A percentile compares a stretch with the other conserved stretches of the same genome.
phyloP scores from a whole-genome alignment of 805 yeast species.

The Komagataella phaffii region DNA sequence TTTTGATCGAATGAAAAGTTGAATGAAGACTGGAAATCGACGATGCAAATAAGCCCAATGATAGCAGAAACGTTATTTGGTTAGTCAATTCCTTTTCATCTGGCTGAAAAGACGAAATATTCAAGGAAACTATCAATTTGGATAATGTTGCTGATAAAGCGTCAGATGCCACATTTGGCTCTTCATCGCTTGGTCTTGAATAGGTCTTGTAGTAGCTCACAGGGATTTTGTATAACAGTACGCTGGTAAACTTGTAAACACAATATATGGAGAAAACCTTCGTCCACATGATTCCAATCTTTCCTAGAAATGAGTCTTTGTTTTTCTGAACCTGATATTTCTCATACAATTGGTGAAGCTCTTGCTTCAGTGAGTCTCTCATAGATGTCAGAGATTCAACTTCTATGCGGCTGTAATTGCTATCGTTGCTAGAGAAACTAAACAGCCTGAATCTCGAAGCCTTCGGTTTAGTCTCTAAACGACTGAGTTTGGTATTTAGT shows the following conservation, averaged over 20 bases:
- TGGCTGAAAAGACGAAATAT: constrained; percentile 4
- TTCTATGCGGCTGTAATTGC: neutral
- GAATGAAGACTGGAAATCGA: constrained; percentile 52
- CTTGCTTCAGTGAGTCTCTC: constrained; percentile 17
- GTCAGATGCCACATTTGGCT: constrained; percentile 16
- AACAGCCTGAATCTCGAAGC: neutral
- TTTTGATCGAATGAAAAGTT: constrained; percentile 40
- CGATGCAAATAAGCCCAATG: constrained; percentile 45
- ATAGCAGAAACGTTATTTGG: constrained; percentile 35
- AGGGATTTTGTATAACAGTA: constrained; percentile 27
- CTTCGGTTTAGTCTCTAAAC: neutral
- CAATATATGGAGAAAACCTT: constrained; percentile 30
- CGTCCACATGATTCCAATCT: neutral
- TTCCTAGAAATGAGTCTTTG: neutral
- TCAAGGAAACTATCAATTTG: constrained; percentile 17
- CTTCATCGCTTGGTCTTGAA: constrained; percentile 1
- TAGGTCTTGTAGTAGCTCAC: constrained; percentile 9
- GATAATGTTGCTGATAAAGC: constrained; percentile 37
- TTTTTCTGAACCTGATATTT: constrained; percentile 7
- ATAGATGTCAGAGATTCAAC: neutral
- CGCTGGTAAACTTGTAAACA: constrained; percentile 30
- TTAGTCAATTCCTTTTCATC: constrained; percentile 27
- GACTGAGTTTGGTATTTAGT: neutral
- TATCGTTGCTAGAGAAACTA: neutral
- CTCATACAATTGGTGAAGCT: constrained; percentile 13